phyloP scores from a whole-genome alignment of 139 green algal species.

The Chlamydomonas urium region DNA sequence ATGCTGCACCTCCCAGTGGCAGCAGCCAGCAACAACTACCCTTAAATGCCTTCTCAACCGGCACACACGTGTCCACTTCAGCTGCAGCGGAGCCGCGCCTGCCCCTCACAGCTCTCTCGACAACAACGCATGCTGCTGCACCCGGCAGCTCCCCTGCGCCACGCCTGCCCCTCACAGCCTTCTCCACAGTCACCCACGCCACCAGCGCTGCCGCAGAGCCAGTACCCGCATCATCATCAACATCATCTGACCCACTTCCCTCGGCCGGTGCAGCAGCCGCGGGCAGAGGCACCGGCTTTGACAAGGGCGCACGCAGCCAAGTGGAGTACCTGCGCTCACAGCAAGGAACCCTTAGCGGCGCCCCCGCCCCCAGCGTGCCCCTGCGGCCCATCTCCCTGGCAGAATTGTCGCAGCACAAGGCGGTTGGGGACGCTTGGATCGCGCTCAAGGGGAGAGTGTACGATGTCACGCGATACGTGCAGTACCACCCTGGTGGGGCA shows the following conservation, averaged over 20 bases:
- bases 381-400: background rate
- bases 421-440: background rate
- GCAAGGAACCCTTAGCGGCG: too few species aligned
- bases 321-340: background rate
- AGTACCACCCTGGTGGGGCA: slow-evolving; percentile 4
- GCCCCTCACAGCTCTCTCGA: background rate
- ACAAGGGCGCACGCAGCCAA: background rate
- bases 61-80: too few species aligned
- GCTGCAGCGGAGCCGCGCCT: background rate
- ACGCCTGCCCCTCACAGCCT: background rate
- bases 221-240: too few species aligned
- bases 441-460: slow-evolving; percentile 8
- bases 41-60: too few species aligned
- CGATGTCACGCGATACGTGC: background rate
- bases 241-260: too few species aligned
- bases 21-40: too few species aligned
- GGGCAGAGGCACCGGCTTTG: too few species aligned
- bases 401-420: background rate
- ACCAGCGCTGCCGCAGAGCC: too few species aligned
- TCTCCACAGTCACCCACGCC: slow-evolving; percentile 2
- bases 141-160: too few species aligned
- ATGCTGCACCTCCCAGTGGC: too few species aligned
- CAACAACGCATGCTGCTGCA: background rate
- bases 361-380: too few species aligned
- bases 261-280: too few species aligned